Base-by-base conservation (phyloP, 2,329 filamentous ascomycete species). In the Colletotrichum scovillei region DNA sequence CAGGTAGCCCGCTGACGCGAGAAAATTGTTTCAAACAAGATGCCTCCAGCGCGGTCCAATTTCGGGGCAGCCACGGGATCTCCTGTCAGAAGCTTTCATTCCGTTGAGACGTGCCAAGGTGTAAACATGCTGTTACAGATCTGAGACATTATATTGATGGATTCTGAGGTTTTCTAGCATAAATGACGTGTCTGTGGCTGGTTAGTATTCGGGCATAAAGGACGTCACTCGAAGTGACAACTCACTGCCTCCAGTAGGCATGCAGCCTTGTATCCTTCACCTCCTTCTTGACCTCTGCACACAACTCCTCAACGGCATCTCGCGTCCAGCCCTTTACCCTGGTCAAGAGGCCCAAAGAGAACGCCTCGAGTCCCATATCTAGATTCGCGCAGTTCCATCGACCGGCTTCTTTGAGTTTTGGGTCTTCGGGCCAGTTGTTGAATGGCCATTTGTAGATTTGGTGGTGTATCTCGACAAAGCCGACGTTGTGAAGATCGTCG, bases 271-370 rank as follows among this genome's bases (percentile, higher is more conserved):
- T 67, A 42, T 78, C 75, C 67, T 64, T 74, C 26, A 79, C 49
- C 22, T 80, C 77, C 52, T 72, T 75, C 38, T 75, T 76, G 2
- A 78, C 77, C 3, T 70, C 32, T 0, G 73, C 73, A 62, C 76
- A 75, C 28, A 79, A 78, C 60, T 72, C 68, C 52, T 63, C 52
- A 53, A 78, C 77, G 56, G 82, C 78, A 9, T 80, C 80, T 11
- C 75, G 67, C 24, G 62, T 77, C 82, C 82, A 84, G n/a, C 79
- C 80, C 35, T 84, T 76, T 32, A 79, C 79, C 16, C 81, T 78
- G 4, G 83, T 85, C 67, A 83, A 80, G 14, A 83, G 74, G 8
- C 81, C 82, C 67, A 84, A 75, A 7, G 77, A 78, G 58, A 84
- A 80, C 9, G 78, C 78, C 75, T 84, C 80, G 38, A 80, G 77